These are phyloP conservation scores for Lactarius pseudohatsudake DNA, from an alignment of 768 basidiomycete genomes.

Conservation along the genomic window DNA sequence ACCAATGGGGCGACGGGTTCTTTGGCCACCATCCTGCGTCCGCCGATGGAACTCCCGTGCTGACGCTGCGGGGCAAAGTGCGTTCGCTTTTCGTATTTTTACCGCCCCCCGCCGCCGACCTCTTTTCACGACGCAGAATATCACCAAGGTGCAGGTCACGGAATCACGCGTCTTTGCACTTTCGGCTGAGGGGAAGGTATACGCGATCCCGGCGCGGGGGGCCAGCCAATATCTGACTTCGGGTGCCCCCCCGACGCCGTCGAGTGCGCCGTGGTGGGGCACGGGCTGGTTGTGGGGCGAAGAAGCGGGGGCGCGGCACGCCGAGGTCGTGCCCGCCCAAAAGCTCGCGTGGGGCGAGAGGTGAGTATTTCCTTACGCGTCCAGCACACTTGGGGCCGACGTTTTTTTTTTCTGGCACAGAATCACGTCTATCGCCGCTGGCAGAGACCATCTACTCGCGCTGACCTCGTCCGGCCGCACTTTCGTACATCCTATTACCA, in stretches of 20 bases:
- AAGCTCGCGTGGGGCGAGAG: conserved; percentile 64
- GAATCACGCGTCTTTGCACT: conserved; percentile 70
- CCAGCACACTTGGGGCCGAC: conserved; percentile 1
- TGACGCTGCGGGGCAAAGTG: conserved; percentile 68
- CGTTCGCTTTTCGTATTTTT: conserved; percentile 17
- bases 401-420: conserved; percentile 38
- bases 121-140: conserved; percentile 49
- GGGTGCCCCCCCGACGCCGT: conserved; percentile 40
- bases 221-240: conserved; percentile 46
- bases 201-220: conserved; percentile 57
- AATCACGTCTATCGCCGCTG: conserved; percentile 71
- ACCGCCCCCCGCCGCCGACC: no score
- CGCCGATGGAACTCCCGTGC: conserved; percentile 41
- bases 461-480: conserved; percentile 72
- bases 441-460: conserved; percentile 69
- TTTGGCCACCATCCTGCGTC: conserved; percentile 38
- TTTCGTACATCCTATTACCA: conserved; percentile 74
- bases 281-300: conserved; percentile 59
- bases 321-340: conserved; percentile 59
- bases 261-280: conserved; percentile 59
- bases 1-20: conserved; percentile 80
- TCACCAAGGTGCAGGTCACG: conserved; percentile 61
- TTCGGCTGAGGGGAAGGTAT: conserved; percentile 73
- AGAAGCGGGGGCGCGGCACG: conserved; percentile 52
- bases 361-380: conserved; percentile 39